A percentile compares a stretch with the other conserved stretches of the same genome.
These are phyloP conservation scores for Claviceps sp. DNA, from an alignment of 2,329 filamentous ascomycete genomes.

Conservation along the genomic window DNA sequence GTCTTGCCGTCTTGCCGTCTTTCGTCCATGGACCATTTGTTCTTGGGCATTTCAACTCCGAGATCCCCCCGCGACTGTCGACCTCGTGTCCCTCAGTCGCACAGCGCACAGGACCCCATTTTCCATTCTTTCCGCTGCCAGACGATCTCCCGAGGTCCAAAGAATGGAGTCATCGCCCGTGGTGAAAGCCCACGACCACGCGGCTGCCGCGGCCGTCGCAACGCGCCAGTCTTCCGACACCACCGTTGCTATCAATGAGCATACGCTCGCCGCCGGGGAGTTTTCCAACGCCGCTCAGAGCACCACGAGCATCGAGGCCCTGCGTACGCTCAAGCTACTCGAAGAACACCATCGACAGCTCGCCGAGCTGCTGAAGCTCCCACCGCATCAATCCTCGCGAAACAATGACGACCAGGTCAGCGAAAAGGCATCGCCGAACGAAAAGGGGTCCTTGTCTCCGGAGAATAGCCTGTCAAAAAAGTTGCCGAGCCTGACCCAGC, in stretches of 20 bases:
- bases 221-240: conserved; percentile 64
- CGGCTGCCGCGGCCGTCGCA: conserved; percentile 67
- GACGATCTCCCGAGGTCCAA: no score
- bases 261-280: conserved; percentile 76
- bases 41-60: no score
- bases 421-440: conserved; percentile 10
- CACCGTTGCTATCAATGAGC: conserved; percentile 72
- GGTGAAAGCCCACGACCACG: conserved; percentile 72
- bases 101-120: no score
- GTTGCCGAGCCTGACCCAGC: conserved; percentile 23
- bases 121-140: no score
- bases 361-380: conserved; percentile 65
- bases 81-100: no score
- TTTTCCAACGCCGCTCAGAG: conserved; percentile 70
- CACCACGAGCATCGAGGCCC: conserved; percentile 57
- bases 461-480: conserved; percentile 7
- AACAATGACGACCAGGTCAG: conserved; percentile 10
- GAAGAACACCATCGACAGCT: conserved; percentile 79
- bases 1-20: no score
- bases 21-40: no score
- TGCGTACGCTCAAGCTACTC: conserved; percentile 72
- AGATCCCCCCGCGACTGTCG: no score
- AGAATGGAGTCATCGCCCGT: conserved; percentile 26
- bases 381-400: conserved; percentile 32
- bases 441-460: conserved; percentile 13